Base-by-base conservation (phyloP, 306 rosid species). In the Fagus crenata region DNA sequence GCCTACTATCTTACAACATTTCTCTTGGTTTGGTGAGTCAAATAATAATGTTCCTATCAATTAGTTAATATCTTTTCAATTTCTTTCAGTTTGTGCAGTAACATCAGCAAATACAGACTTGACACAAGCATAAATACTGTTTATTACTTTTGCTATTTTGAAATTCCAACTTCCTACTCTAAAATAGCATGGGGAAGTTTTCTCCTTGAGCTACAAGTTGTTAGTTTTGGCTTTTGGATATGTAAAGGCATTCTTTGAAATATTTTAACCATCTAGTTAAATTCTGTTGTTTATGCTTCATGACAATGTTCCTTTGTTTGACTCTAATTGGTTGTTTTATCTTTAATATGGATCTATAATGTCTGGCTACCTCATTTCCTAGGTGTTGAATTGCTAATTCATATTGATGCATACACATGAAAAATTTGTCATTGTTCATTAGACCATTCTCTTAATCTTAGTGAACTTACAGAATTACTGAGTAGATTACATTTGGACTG, bases 11-110 rank as follows among this genome's bases (percentile, higher is more conserved):
- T 89, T 60, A 74, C 86, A 11, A 88, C 97, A 0, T 95, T 95
- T 83, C 91, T 95, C 41, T 35, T 93, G 79, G 98, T 91, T n/a
- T 91, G 98, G 97, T 91, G 81, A 81, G 93, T 81, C 32, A 59
- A 71, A 68, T 22, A 12, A 41, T 73, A 12, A 32, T 18, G 37
- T 59, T 22, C 39, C 15, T 58, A 7, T 54, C 3, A 58, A 49
- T 54, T 67, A 3, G 49, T 53, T 65, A 1, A 18, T 2, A 49
- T 33, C 46, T 35, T 36, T 46, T n/a, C 18, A n/a, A n/a, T n/a
- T n/a, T 53, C 32, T 5, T 36, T 36, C 35, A 3, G 9, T 36
- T 13, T 53, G 14, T 36, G 4, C 46, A 22, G 49, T 13, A n/a
- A 31, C 43, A 3, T 51, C 65, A 73, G 43, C 6, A 63, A 5